Base-by-base conservation (phyloP, 805 yeast species). In the Kregervanrija fluxuum region DNA sequence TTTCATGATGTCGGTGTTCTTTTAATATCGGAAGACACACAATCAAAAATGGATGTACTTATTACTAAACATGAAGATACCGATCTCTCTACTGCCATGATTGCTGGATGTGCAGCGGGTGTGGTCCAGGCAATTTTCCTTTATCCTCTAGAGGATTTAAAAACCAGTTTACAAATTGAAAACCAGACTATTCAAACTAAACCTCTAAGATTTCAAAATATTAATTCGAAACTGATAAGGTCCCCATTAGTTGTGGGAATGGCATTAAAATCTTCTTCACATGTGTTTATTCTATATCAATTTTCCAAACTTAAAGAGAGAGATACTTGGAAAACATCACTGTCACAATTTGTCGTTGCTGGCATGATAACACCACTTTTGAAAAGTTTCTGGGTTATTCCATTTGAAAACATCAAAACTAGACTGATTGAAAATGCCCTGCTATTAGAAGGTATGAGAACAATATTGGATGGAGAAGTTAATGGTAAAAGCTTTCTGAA, bases 401-500 rank as follows among this genome's bases (percentile, higher is more conserved):
- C 98, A 0, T 90, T 91, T 60, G 99, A 91, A 57, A 85, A 82
- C 55, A 71, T 88, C 52, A 88, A 88, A 58, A 81, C 85, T 2
- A 73, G 82, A 8, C 77, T 85, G 85, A 81, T 88, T 48, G 95
- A 87, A 55, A 80, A 83, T 57, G 69, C 80, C 40, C 52, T 73
- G 58, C 56, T 62, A 16, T 11, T 32, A 14, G 53, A 57, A n/a
- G 65, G 66, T 10, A 52, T 57, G 48, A 48, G 49, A 22, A 48
- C 53, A 5, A 47, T 30, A 30, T 42, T 47, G 30, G 53, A 50
- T 39, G 51, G 47, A 43, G 49, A 43, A 13, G 46, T 28, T 12
- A 37, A 44, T 17, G 5, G 22, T 17, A 17, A 17, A 17, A 5
- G 14, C 36, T 10, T 11, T 30, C 5, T 11, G 4, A 34, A 39